Conservation (phyloP, 164 flowering plant species). For the Taxillus chinensis region DNA sequence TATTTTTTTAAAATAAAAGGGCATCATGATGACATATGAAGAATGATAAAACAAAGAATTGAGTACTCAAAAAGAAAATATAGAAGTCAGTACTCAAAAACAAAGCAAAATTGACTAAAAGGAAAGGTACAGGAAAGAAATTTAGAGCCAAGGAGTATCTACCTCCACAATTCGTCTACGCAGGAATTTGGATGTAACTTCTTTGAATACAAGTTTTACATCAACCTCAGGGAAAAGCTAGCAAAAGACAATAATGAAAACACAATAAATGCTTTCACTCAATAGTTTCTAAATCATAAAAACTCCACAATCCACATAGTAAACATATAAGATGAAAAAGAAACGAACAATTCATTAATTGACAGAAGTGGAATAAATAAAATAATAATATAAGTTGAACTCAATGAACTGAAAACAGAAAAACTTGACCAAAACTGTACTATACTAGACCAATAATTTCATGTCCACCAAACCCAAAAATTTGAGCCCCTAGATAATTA, state of each 20-base stretch:
- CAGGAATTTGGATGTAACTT: conserved; percentile 70
- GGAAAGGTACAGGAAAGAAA: too few species aligned
- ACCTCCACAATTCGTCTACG: conserved; percentile 96
- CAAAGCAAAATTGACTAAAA: too few species aligned
- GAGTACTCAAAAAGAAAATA: too few species aligned
- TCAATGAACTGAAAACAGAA: not conserved
- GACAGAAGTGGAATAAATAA: not conserved
- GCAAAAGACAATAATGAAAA: conserved; percentile 7
- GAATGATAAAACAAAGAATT: too few species aligned
- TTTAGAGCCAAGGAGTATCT: conserved; percentile 7
- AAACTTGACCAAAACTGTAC: too few species aligned
- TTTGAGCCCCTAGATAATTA: too few species aligned
- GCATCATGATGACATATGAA: too few species aligned
- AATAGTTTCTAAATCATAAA: not conserved
- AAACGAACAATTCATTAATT: not conserved
- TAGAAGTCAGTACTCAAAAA: too few species aligned
- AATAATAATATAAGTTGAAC: not conserved
- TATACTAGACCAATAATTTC: too few species aligned
- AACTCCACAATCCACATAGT: too few species aligned
- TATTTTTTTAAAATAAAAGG: too few species aligned
- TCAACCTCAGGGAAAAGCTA: conserved; percentile 88
- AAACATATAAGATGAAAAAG: not conserved
- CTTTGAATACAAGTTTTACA: conserved; percentile 91
- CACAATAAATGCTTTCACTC: not conserved
- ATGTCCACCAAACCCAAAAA: too few species aligned